Evolutionary conservation across 106 monocot genomes (phyloP), one percentile per base, ranked within the genome.

Genomic region (Apostasia shenzhenica): DNA sequence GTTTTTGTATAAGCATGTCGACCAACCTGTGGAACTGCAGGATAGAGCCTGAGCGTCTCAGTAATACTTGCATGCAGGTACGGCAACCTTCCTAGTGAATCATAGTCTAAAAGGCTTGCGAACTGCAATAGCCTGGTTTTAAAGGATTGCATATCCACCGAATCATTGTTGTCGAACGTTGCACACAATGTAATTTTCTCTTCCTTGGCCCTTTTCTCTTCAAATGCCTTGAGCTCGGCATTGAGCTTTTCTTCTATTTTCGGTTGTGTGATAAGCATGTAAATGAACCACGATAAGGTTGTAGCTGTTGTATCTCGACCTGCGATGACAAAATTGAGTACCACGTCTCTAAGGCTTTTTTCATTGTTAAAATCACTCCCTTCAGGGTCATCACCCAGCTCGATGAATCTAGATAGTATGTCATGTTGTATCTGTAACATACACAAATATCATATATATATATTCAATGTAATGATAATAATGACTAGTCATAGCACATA

Each of bases 331-430:
- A 93, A 93, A 76, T 95, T 91, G 41, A 86, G 81, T 26, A 91
- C 94, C 41, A 94, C 76, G 60, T 94, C 94, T 67, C 94, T 73
- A 4, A 94, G 91, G 76, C 82, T 91, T 58, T 78, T 88, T 70
- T 94, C 94, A 48, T 85, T 80, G 13, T 74, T 81, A 72, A 91
- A 85, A 45, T 68, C 73, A 68, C 77, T 85, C 10, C 55, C 72
- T 0, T 74, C 70, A 4, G 80, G 85, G 55, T 91, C 70, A 57
- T 83, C 63, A 2, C 86, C 85, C 1, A 88, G 85, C 81, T 95
- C 88, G 45, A 95, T 95, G 79, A 95, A 95, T 49, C 94, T 80
- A 7, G 94, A 95, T 54, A 95, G 83, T 78, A 95, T 88, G 67
- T 95, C 94, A 66, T 95, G 88, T 83, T 88, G 88, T 51, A 82